Base-by-base conservation (phyloP, 371 early-diverging fungal genomes). In the Apophysomyces elegans region DNA sequence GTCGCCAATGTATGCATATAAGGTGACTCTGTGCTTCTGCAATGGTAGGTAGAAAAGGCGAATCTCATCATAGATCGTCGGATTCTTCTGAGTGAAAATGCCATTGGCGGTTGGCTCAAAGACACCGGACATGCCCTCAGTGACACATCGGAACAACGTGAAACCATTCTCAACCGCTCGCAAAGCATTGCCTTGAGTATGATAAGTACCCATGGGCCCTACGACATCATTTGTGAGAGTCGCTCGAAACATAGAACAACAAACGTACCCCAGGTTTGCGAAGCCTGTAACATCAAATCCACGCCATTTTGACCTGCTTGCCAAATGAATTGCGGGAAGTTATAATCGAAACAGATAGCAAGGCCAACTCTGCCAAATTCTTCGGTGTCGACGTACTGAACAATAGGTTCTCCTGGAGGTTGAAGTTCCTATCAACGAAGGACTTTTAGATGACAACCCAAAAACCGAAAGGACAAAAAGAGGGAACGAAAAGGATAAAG, bases 161-260 rank as follows among this genome's bases (percentile, higher is more conserved):
- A 85, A 74, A 0, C 87, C 87, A 62, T 87, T 84, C 44, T 87
- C 87, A 16, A 85, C 77, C 0, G 84, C 79, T 50, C 86, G 71
- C 39, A 78, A 68, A 0, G 77, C 65, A 46, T 84, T 84, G 12
- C 76, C 69, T 16, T 75, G 64, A 8, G 81, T 72, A 64, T 84
- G 85, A 26, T 84, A 72, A 8, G 80, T 76, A 11, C 86, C 85
- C 47, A 78, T 74, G 1, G 84, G 80, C 37, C 76, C 78, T 78
- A 44, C 32, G 32, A 26, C 32, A 26, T 26, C 32, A 37, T 36
- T 37, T 58, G 35, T 46, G 16, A 38, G 18, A 35, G 2, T 16
- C 35, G 9, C 7, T 18, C 11, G 7, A 7, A 4, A 50, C 16
- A 21, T 59, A 37, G 0, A 61, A 35, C 0, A 5, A 13, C 37